These are phyloP conservation scores for Diphasiastrum complanatum DNA, from an alignment of 83 land plant species.

Conservation along the genomic window DNA sequence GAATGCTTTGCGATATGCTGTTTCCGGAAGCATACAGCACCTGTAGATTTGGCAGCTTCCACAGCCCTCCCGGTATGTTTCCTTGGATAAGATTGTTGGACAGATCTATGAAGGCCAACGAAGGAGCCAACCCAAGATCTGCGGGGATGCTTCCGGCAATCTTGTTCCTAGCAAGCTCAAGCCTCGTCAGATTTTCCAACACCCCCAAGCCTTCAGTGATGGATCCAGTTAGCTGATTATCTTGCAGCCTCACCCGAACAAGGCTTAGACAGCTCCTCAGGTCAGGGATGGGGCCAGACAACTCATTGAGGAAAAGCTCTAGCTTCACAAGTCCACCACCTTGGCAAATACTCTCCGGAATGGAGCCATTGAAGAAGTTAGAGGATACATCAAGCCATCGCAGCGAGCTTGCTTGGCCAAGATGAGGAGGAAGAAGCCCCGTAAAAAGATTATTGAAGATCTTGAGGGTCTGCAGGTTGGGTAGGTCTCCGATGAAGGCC, in stretches of 20 bases:
- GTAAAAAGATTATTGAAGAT: slow-evolving; percentile 3
- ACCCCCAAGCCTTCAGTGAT: neutral
- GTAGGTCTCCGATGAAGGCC: neutral
- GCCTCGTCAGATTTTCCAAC: neutral
- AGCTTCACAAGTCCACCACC: neutral
- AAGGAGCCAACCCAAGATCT: too few relatives aligned
- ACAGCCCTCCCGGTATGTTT: too few relatives aligned
- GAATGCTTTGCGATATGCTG: neutral
- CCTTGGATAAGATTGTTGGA: too few relatives aligned
- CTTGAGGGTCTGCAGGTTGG: neutral
- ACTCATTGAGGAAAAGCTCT: neutral
- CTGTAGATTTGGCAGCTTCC: too few relatives aligned
- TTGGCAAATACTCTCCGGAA: slow-evolving; percentile 2
- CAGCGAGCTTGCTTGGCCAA: neutral
- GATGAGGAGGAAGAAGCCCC: slow-evolving; percentile 12
- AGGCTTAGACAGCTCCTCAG: neutral
- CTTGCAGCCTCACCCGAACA: neutral
- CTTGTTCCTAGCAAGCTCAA: too few relatives aligned
- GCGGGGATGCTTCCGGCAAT: too few relatives aligned
- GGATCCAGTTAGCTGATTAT: neutral
- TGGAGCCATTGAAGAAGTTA: slow-evolving; percentile 7
- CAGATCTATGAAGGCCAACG: too few relatives aligned
- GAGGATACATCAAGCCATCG: neutral
- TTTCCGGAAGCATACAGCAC: neutral
- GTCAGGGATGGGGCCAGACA: neutral